These are phyloP conservation scores for Pseudogymnoascus sp. DNA, from an alignment of 2,329 filamentous ascomycete genomes.

Conservation along the genomic window DNA sequence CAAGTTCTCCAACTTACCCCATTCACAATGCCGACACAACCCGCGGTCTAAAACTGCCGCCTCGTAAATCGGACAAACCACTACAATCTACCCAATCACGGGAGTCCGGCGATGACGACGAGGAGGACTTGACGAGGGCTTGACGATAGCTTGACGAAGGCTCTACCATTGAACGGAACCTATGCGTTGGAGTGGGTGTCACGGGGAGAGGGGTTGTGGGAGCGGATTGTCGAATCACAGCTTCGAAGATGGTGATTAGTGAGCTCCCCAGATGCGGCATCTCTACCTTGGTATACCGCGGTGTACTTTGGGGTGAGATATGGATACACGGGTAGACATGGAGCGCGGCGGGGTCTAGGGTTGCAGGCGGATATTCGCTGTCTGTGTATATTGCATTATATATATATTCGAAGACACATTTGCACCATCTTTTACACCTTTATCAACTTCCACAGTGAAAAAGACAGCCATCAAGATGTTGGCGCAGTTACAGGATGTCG, in stretches of 20 bases:
- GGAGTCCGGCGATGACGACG: neutral
- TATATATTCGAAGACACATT: neutral
- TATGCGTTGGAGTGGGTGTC: neutral
- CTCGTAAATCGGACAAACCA: neutral
- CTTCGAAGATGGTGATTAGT: neutral
- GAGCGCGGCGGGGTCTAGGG: neutral
- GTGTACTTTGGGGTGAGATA: neutral
- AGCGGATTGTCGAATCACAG: neutral
- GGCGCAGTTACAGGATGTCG: neutral
- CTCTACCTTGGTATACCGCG: neutral
- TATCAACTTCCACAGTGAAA: neutral
- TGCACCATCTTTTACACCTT: neutral
- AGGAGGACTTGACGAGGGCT: neutral
- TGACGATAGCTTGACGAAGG: neutral
- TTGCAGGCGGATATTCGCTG: neutral
- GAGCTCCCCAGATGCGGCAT: neutral
- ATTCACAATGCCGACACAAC: neutral
- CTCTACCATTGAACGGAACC: neutral
- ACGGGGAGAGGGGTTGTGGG: neutral
- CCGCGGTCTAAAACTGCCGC: neutral
- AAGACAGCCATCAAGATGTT: neutral
- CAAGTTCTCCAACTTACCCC: neutral
- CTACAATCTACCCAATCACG: neutral
- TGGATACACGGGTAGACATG: neutral
- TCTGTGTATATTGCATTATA: neutral